A percentile compares a stretch with the other conserved stretches of the same genome.
Evolutionary conservation across 2,329 filamentous ascomycete species (phyloP).

Genomic region (Aciculosporium take): DNA sequence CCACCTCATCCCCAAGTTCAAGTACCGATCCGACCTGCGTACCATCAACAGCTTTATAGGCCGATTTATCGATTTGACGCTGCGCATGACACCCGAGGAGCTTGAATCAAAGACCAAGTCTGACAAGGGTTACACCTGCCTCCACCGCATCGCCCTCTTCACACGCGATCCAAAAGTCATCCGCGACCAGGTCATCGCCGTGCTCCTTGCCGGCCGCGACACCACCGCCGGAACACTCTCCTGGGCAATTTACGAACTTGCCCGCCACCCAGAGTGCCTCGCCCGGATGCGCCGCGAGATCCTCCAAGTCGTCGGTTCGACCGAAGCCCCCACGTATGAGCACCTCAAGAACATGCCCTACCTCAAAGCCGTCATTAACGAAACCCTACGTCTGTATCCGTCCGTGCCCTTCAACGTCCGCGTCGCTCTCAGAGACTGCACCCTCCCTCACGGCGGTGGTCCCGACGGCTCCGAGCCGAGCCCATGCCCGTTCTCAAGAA

Average conservation of each 20-base stretch:
- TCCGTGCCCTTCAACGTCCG: conserved; percentile 69
- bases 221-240: conserved; percentile 73
- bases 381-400: conserved; percentile 65
- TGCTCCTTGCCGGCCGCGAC: conserved; percentile 75
- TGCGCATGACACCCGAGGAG: conserved; percentile 46
- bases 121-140: conserved; percentile 64
- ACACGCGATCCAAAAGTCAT: conserved; percentile 57
- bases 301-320: conserved; percentile 46
- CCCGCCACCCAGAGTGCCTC: conserved; percentile 52
- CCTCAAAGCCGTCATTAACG: conserved; percentile 57
- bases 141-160: conserved; percentile 68
- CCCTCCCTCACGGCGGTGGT: conserved; percentile 57
- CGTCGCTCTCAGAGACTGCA: conserved; percentile 56
- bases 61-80: conserved; percentile 51
- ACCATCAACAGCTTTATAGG: conserved; percentile 70
- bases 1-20: conserved; percentile 43
- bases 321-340: conserved; percentile 53
- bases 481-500: conserved; percentile 30
- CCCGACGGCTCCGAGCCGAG: conserved; percentile 20
- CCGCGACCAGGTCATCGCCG: conserved; percentile 70
- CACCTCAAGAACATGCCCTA: conserved; percentile 84
- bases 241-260: conserved; percentile 73
- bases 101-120: conserved; percentile 53
- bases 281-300: conserved; percentile 62
- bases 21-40: conserved; percentile 50